Conservation (phyloP, 2,329 filamentous ascomycete genomes). For the Stachybotrys chartarum region DNA sequence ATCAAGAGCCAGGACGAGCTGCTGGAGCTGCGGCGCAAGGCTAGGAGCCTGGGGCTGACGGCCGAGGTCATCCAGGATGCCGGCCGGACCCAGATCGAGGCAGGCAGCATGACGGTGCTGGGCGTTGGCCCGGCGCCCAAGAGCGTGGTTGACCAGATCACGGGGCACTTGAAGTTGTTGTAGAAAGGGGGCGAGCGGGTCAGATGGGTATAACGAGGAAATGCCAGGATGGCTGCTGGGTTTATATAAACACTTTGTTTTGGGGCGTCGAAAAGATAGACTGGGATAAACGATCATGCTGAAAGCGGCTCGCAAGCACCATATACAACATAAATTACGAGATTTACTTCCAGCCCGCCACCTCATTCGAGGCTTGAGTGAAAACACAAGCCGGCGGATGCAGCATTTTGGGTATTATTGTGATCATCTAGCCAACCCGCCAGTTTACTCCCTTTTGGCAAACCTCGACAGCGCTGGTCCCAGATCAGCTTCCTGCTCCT, state of each 20-base stretch:
- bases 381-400: too few relatives aligned
- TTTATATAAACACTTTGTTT: too few relatives aligned
- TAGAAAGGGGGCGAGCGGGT: conserved; percentile 30
- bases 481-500: conserved; percentile 64
- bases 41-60: conserved; percentile 75
- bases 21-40: conserved; percentile 65
- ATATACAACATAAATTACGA: neutral
- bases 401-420: conserved; percentile 12
- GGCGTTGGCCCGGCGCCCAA: conserved; percentile 78
- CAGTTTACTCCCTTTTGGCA: conserved; percentile 56
- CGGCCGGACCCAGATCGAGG: conserved; percentile 93
- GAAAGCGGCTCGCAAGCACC: neutral
- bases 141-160: conserved; percentile 80
- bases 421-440: neutral
- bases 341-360: too few relatives aligned
- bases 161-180: conserved; percentile 75
- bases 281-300: neutral
- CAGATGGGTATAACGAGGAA: neutral
- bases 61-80: conserved; percentile 90
- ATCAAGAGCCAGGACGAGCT: conserved; percentile 81
- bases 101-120: conserved; percentile 85
- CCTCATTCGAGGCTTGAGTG: too few relatives aligned
- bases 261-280: too few relatives aligned
- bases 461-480: conserved; percentile 85
- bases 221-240: too few relatives aligned